Evolutionary conservation across 352 stramenopile species (phyloP).

Genomic region (Globisporangium paddicum): DNA sequence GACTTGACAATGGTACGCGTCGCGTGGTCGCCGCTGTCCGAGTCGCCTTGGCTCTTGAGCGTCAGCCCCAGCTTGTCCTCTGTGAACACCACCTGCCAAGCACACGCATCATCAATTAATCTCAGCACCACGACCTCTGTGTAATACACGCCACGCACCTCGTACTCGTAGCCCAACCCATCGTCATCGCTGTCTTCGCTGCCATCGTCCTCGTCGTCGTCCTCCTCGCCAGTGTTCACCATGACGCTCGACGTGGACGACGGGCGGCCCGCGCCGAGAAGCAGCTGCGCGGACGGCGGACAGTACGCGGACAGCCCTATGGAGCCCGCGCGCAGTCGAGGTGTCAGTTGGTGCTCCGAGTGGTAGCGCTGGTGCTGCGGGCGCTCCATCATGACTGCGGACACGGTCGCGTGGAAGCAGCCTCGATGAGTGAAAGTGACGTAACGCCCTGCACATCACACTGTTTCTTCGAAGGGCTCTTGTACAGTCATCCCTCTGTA

Average conservation of each 20-base stretch:
- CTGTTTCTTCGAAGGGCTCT: background rate
- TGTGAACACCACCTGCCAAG: conserved; percentile 41
- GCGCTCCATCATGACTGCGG: background rate
- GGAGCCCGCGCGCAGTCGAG: conserved; percentile 7
- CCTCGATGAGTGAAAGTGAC: background rate
- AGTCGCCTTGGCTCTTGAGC: conserved; percentile 33
- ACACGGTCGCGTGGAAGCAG: background rate
- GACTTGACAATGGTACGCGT: conserved; percentile 53
- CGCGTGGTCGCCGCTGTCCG: conserved; percentile 14
- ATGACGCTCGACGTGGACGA: conserved; percentile 17
- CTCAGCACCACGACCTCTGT: no score
- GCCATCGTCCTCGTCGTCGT: conserved; percentile 10
- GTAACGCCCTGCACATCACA: background rate
- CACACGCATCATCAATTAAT: background rate
- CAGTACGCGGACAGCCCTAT: conserved; percentile 4
- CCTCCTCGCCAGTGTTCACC: conserved; percentile 12
- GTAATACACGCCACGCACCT: background rate
- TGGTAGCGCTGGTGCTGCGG: conserved; percentile 1
- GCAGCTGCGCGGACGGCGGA: conserved; percentile 1
- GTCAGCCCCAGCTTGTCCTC: conserved; percentile 57
- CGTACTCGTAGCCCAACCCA: conserved; percentile 13
- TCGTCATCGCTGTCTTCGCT: conserved; percentile 1
- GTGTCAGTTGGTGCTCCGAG: background rate
- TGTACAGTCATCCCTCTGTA: no score
- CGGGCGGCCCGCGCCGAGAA: conserved; percentile 5